Evolutionary conservation across 495 filamentous ascomycete genomes (phyloP).

Genomic region (Cercophora newfieldiana): DNA sequence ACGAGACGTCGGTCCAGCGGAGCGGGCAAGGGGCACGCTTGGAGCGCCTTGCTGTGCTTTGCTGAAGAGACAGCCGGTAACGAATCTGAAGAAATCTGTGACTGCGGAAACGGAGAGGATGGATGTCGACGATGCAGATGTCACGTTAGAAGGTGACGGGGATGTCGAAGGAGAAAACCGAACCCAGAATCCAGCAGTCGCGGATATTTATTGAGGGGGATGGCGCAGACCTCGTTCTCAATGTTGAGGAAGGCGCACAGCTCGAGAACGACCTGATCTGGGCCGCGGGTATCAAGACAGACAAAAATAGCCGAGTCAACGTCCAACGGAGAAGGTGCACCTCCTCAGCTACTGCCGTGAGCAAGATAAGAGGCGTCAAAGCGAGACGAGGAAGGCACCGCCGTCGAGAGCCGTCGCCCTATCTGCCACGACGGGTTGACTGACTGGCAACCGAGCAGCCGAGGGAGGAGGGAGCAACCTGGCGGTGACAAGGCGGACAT

Average conservation of each 20-base stretch:
- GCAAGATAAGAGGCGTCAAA: background rate
- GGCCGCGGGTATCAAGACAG: background rate
- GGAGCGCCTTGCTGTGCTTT: conserved; percentile 7
- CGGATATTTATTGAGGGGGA: background rate
- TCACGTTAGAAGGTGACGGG: conserved; percentile 5
- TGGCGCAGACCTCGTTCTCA: background rate
- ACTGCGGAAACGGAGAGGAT: conserved; percentile 13
- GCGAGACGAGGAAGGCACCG: background rate
- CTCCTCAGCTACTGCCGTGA: background rate
- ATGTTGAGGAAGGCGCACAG: background rate
- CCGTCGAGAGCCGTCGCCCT: background rate
- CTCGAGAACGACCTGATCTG: background rate
- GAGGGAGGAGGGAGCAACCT: background rate
- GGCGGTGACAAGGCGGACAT: background rate
- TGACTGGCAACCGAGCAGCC: background rate
- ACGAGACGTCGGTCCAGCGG: conserved; percentile 11
- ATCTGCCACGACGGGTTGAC: background rate
- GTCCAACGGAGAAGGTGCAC: background rate
- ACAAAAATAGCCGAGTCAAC: background rate
- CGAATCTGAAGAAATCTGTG: conserved; percentile 18
- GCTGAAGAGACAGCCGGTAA: conserved; percentile 20
- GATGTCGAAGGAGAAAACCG: background rate
- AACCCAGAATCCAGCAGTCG: background rate
- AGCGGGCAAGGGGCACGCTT: conserved; percentile 6
- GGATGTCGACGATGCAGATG: conserved; percentile 21